Conservation (phyloP, 108 stramenopile species). For the Parietichytrium sp. region DNA sequence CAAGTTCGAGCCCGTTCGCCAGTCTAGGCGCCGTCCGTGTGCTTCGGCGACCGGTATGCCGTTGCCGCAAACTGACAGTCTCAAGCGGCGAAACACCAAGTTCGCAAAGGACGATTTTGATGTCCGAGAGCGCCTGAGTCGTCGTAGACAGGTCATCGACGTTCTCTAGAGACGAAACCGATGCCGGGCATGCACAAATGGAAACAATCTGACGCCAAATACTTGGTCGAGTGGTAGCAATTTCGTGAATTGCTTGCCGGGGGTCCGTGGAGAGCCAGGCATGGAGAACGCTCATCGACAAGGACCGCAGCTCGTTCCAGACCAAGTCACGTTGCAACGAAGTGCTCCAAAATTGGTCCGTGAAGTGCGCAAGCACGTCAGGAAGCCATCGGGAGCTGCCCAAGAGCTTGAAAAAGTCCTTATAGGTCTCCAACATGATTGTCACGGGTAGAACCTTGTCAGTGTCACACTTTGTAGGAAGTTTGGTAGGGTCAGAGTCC, state of each 20-base stretch:
- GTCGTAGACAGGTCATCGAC: constrained; percentile 7
- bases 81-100: constrained; percentile 6
- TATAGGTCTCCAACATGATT: not conserved
- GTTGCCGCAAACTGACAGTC: not conserved
- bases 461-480: constrained; percentile 1
- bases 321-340: constrained; percentile 26
- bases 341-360: not conserved
- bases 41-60: not conserved
- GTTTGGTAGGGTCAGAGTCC: not conserved
- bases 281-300: constrained; percentile 32
- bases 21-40: no score
- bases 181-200: constrained; percentile 20
- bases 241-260: not conserved
- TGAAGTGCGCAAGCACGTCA: not conserved
- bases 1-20: no score
- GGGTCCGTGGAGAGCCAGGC: constrained; percentile 27
- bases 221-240: not conserved
- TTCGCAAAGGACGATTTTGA: not conserved
- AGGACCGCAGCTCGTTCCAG: not conserved
- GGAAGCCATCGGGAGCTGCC: not conserved
- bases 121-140: constrained; percentile 5
- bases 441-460: constrained; percentile 22
- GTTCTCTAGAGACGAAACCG: not conserved
- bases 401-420: not conserved
- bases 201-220: not conserved